Evolutionary conservation across 1,284 basidiomycete species (phyloP), one percentile per base, ranked within the genome.

Genomic region (Naganishia sp.): DNA sequence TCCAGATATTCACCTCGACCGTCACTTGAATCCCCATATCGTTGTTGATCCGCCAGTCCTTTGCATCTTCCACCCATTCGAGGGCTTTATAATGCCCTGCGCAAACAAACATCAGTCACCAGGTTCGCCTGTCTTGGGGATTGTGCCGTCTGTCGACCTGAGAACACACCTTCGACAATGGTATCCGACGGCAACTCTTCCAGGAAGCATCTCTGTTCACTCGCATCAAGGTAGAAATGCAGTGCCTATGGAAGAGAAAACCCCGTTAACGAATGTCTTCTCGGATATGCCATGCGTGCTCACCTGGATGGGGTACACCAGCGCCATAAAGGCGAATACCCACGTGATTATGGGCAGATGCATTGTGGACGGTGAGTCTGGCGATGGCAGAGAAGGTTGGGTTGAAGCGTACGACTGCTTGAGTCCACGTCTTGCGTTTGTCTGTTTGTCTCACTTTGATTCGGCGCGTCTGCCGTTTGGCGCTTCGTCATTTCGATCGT

Each of bases 121-220:
- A 15, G 1, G 18, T 18, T 46, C 13, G 10, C 36, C 1, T 9
- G n/a, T 48, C 15, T 6, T 15, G 21, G 16, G 45, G 15, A 45
- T 18, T 5, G 13, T 49, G 16, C n/a, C 13, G n/a, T 10, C 46
- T 2, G n/a, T 49, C n/a, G 46, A 18, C 11, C 53, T 23, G 6
- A 55, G 0, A 21, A 4, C 84, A 63, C 71, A 90, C 94, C 95
- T 81, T 98, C 93, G 18, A 99, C 94, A 44, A 96, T 88, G 18
- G 96, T 99, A 79, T 98, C 90, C 16, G 88, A 88, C n/a, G 95
- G 95, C 46, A 99, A 83, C 79, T 99, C 96, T 79, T 99, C 96
- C 70, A 97, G 86, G 81, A 99, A 99, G 80, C 96, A 99, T 70
- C 90, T 84, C 75, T 88, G 88, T 80, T 95, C 90, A 74, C 89